Percentiles rank a stretch among this genome's conserved stretches.
These are phyloP conservation scores for Coemansia sp. DNA, from an alignment of 192 early-diverging fungal genomes.

Conservation along the genomic window DNA sequence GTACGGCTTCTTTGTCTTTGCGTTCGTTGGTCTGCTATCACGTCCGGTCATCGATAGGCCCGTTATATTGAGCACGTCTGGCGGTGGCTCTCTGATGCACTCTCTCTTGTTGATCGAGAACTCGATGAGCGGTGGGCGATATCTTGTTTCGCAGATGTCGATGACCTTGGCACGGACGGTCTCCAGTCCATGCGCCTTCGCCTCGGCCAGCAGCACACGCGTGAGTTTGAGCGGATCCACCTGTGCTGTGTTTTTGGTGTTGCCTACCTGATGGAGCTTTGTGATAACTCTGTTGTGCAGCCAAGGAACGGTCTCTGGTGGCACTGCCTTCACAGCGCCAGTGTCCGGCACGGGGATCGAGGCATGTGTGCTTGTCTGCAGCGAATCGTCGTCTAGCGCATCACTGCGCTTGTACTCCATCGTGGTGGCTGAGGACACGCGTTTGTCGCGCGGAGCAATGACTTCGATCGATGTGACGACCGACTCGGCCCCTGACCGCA, in stretches of 20 bases:
- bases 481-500: slow-evolving; percentile 37
- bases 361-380: slow-evolving; percentile 40
- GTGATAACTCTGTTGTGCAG: slow-evolving; percentile 35
- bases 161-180: slow-evolving; percentile 42
- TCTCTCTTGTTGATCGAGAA: slow-evolving; percentile 23
- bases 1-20: slow-evolving; percentile 30
- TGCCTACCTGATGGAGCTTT: slow-evolving; percentile 44
- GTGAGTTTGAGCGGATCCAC: slow-evolving; percentile 52
- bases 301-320: slow-evolving; percentile 44
- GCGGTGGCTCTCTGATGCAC: slow-evolving; percentile 8
- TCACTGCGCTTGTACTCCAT: slow-evolving; percentile 19
- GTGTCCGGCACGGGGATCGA: slow-evolving; percentile 46
- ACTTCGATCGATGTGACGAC: slow-evolving; percentile 52
- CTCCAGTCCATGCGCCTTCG: slow-evolving; percentile 37
- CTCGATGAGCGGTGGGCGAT: slow-evolving; percentile 45
- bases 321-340: slow-evolving; percentile 31
- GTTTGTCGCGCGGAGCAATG: slow-evolving; percentile 30
- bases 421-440: slow-evolving; percentile 16
- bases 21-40: not conserved
- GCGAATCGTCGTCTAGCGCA: slow-evolving; percentile 12
- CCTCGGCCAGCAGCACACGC: slow-evolving; percentile 39
- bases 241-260: slow-evolving; percentile 39
- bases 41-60: not conserved
- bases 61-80: slow-evolving; percentile 8
- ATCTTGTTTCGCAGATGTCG: slow-evolving; percentile 39